These are phyloP conservation scores for Irpex sp. DNA, from an alignment of 1,284 basidiomycete species.

Conservation along the genomic window DNA sequence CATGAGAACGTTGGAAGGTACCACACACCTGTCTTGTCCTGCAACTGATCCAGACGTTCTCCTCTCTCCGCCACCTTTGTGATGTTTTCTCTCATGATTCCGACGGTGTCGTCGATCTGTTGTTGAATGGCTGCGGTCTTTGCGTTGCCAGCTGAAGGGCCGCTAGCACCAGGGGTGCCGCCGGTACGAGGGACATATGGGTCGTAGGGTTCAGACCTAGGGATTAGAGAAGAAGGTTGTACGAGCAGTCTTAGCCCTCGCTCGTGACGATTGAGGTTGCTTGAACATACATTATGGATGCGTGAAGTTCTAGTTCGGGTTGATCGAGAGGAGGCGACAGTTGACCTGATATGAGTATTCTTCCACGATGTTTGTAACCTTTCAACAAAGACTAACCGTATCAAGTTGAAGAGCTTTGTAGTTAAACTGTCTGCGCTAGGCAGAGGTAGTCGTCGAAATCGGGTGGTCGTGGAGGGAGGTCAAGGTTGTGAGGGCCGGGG, in stretches of 20 bases:
- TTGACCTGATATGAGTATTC: background rate
- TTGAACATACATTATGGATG: slow-evolving; percentile 10
- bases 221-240: background rate
- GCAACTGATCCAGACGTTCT: slow-evolving; percentile 89
- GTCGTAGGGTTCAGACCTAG: slow-evolving; percentile 91
- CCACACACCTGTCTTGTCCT: slow-evolving; percentile 96
- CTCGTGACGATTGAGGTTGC: background rate
- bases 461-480: background rate
- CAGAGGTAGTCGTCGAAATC: background rate
- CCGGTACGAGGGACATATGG: slow-evolving; percentile 89
- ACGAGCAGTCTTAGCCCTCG: background rate
- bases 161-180: slow-evolving; percentile 48
- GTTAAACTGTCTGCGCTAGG: background rate
- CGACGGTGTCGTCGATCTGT: slow-evolving; percentile 94
- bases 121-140: slow-evolving; percentile 92
- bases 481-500: slow-evolving; percentile 1
- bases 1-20: background rate
- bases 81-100: slow-evolving; percentile 98
- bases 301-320: slow-evolving; percentile 12
- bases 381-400: background rate
- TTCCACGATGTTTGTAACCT: background rate
- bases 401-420: background rate
- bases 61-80: slow-evolving; percentile 94
- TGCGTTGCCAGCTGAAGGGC: slow-evolving; percentile 53
- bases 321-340: background rate